Percentiles rank a stretch among this genome's conserved stretches.
Conservation (phyloP, 148 eudicot species). For the Camellia granthamiana region DNA sequence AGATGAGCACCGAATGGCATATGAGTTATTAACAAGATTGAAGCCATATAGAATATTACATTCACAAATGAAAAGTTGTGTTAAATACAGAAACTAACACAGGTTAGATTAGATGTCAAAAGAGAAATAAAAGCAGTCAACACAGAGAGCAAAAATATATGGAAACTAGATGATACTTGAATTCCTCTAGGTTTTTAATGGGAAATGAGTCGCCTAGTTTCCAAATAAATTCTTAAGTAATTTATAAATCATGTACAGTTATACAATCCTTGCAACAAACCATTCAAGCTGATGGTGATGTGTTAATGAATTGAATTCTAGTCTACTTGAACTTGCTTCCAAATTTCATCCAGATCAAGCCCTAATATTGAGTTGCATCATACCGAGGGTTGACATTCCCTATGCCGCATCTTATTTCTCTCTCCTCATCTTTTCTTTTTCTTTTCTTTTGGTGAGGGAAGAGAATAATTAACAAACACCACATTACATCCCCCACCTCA, state of each 20-base stretch:
- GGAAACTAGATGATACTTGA: too few relatives aligned
- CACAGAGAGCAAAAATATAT: background rate
- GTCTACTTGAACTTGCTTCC: background rate
- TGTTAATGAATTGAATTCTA: background rate
- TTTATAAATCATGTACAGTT: too few relatives aligned
- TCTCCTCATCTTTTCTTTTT: background rate
- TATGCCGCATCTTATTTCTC: background rate
- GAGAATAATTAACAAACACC: too few relatives aligned
- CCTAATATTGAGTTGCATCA: background rate
- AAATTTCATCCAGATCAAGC: background rate
- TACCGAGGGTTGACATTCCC: background rate
- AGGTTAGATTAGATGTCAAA: background rate
- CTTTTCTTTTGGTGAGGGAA: background rate
- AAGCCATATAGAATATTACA: background rate
- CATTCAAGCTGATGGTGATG: background rate
- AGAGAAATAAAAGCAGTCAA: background rate
- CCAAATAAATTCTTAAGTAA: too few relatives aligned
- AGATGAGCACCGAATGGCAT: background rate
- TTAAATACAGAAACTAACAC: background rate
- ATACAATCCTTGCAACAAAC: background rate
- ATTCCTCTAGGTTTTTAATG: too few relatives aligned
- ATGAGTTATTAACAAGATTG: background rate
- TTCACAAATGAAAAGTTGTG: background rate
- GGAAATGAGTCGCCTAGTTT: too few relatives aligned
- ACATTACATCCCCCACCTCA: too few relatives aligned